These are phyloP conservation scores for Aureobasidium mangrovei DNA, from an alignment of 2,329 filamentous ascomycete species.

Conservation along the genomic window DNA sequence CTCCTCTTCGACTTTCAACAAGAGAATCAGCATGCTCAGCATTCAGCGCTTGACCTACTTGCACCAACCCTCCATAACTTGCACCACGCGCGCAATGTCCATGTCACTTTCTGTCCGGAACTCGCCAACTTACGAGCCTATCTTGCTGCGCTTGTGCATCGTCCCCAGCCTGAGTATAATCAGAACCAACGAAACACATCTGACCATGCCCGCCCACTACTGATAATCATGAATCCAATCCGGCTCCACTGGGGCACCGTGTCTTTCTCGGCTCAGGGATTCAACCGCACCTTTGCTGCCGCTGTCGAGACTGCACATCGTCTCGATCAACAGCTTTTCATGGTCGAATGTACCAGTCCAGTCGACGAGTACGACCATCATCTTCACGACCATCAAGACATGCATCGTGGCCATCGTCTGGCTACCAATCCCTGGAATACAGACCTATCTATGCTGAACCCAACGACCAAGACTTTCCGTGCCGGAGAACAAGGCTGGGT, in stretches of 20 bases:
- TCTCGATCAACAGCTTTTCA: constrained; percentile 28
- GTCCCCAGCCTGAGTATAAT: neutral
- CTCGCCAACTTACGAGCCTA: constrained; percentile 70
- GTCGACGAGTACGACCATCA: constrained; percentile 6
- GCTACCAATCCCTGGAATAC: constrained; percentile 33
- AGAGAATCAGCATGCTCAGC: neutral
- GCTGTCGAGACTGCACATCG: constrained; percentile 52
- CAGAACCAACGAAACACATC: neutral
- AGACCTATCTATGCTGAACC: constrained; percentile 39
- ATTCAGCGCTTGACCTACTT: constrained; percentile 36
- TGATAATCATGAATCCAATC: constrained; percentile 59
- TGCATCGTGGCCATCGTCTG: constrained; percentile 1
- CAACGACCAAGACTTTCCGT: constrained; percentile 35
- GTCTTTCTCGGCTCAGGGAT: constrained; percentile 67
- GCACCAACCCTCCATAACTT: constrained; percentile 60
- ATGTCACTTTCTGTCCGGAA: constrained; percentile 63
- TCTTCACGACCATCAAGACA: neutral
- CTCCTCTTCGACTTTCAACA: constrained; percentile 30
- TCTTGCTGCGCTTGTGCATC: constrained; percentile 39
- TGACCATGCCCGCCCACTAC: constrained; percentile 28
- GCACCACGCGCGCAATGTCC: constrained; percentile 58
- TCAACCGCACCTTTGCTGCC: constrained; percentile 53
- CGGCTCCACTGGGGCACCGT: constrained; percentile 57
- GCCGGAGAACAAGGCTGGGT: constrained; percentile 35
- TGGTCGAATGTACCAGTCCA: constrained; percentile 32